Evolutionary conservation across 169 alveolate genomes (phyloP).

Genomic region (Besnoitia besnoiti): DNA sequence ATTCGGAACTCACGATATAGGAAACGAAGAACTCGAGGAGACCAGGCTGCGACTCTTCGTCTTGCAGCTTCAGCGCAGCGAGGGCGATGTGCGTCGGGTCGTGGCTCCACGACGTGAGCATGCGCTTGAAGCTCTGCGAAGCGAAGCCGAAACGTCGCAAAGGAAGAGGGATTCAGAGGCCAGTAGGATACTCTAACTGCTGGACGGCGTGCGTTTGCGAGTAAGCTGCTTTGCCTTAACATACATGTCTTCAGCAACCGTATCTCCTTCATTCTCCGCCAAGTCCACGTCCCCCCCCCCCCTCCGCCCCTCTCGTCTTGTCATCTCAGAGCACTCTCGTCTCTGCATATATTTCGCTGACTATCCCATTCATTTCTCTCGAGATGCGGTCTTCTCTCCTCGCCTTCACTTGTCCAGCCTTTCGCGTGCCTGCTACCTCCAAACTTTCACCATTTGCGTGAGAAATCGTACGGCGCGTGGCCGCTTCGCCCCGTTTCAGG

Average conservation of each 20-base stretch:
- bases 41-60: background rate
- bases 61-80: constrained; percentile 12
- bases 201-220: too few species aligned
- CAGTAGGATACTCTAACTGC: too few species aligned
- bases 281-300: background rate
- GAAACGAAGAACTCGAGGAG: constrained; percentile 10
- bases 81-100: constrained; percentile 15
- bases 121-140: background rate
- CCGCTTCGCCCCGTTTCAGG: too few species aligned
- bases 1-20: background rate
- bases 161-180: background rate
- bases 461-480: too few species aligned
- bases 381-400: background rate
- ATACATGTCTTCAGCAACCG: background rate
- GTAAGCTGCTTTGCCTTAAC: too few species aligned
- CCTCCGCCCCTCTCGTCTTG: background rate
- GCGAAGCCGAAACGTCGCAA: too few species aligned
- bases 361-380: background rate
- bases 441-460: background rate
- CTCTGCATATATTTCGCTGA: background rate
- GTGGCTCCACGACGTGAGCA: constrained; percentile 15
- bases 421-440: background rate
- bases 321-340: background rate
- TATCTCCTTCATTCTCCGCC: background rate
- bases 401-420: background rate